Evolutionary conservation across 257 asterid genomes (phyloP), one percentile per base, ranked within the genome.

Genomic region (Solanum bukasovii): DNA sequence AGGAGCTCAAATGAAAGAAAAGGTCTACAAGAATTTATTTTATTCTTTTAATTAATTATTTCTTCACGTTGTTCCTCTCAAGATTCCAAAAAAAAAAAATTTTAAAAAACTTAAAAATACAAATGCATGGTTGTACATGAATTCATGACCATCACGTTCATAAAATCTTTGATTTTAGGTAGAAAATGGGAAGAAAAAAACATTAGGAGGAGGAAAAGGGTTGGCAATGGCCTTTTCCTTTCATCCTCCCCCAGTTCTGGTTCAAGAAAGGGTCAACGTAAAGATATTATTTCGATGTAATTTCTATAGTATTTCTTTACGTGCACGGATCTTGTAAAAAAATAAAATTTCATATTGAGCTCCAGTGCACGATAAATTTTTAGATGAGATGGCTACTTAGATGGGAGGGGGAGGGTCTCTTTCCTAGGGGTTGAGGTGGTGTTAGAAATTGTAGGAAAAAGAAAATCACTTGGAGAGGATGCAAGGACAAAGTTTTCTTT

Each of bases 181-280:
- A 27, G 38, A 9, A 25, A 78, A 46, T 1, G 40, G 7, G 52
- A 46, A 27, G 23, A 7, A 13, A 25, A 56, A 82, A 46, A 2
- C 8, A 31, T 82, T 82, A 82, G 85, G 85, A 82, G 85, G 85
- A 82, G 85, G 85, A 46, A 27, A 82, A 82, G 42, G 85, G 85
- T 6, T 82, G 70, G 70, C 85, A 82, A 49, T 49, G 70, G 70
- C 73, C 37, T 33, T 23, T 86, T 86, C 88, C 84, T 86, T 31
- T 86, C 84, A 86, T 73, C 88, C 84, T 86, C 84, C 72, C 27
- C 56, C 71, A 4, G 74, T 73, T 86, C 56, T 49, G 52, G 61
- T 86, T 86, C 35, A 44, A 44, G 84, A 86, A 86, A 86, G 84
- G 73, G 84, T 86, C 88, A 86, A 86, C 56, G 37, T 34, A 86